Conservation (phyloP, 148 eudicot species). For the Heliosperma pusillum region DNA sequence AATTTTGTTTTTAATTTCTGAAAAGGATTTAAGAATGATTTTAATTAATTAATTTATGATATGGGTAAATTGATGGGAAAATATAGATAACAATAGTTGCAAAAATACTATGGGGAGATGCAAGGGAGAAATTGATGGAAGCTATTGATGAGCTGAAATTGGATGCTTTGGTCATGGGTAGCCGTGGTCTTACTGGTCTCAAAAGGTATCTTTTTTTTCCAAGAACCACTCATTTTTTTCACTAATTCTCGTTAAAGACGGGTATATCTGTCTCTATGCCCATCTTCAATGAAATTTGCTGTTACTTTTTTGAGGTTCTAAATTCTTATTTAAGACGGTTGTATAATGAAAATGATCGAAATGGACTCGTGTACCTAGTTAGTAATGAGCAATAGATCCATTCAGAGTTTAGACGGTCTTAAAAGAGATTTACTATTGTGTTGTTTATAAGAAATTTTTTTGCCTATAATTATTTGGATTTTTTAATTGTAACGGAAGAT, state of each 20-base stretch:
- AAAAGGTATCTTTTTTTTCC: conserved; percentile 37
- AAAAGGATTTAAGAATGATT: too few species aligned
- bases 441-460: too few species aligned
- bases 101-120: conserved; percentile 87
- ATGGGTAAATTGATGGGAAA: neutral
- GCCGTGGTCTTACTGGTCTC: conserved; percentile 71
- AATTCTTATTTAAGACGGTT: neutral
- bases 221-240: neutral
- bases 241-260: neutral
- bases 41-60: neutral
- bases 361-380: too few species aligned
- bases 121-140: conserved; percentile 72
- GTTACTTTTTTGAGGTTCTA: too few species aligned
- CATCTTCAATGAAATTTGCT: too few species aligned
- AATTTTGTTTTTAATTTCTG: neutral
- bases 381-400: too few species aligned
- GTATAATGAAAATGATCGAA: too few species aligned
- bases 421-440: too few species aligned
- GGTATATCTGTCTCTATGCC: too few species aligned
- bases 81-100: conserved; percentile 34
- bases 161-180: conserved; percentile 76
- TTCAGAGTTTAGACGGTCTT: too few species aligned
- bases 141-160: conserved; percentile 64
- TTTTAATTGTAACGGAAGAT: too few species aligned
- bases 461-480: too few species aligned